These are phyloP conservation scores for Brassica cretica DNA, from an alignment of 345 rosid species.

Conservation along the genomic window DNA sequence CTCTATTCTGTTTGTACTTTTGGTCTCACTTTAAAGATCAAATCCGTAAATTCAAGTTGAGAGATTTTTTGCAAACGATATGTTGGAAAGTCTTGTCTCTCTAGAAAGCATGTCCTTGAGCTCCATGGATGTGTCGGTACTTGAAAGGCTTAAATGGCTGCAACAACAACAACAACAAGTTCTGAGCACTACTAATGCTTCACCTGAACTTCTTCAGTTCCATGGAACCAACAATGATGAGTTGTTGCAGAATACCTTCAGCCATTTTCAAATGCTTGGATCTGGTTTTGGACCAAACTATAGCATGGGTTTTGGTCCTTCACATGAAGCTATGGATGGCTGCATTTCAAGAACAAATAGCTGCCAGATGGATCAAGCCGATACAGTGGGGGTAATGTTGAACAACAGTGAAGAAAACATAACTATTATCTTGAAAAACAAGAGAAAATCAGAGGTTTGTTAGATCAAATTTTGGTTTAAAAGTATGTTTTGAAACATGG, in stretches of 20 bases:
- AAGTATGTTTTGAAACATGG: not conserved
- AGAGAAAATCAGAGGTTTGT: constrained; percentile 55
- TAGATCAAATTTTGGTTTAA: not conserved
- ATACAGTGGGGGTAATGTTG: constrained; percentile 19
- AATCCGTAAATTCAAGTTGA: constrained; percentile 13
- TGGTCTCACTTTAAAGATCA: constrained; percentile 36
- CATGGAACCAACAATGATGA: constrained; percentile 37
- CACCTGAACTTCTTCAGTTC: constrained; percentile 38
- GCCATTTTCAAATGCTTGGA: constrained; percentile 33
- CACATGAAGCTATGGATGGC: constrained; percentile 37
- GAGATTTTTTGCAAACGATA: constrained; percentile 20
- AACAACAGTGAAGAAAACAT: constrained; percentile 30
- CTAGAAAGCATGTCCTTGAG: constrained; percentile 27
- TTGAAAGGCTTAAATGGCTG: constrained; percentile 42
- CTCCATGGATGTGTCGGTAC: constrained; percentile 42
- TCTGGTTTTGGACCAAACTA: constrained; percentile 31
- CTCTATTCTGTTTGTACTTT: constrained; percentile 26
- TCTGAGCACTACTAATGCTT: constrained; percentile 17
- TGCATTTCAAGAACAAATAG: constrained; percentile 46
- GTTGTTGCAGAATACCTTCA: constrained; percentile 35
- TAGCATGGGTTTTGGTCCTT: constrained; percentile 27
- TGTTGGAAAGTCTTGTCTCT: constrained; percentile 40
- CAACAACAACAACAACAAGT: constrained; percentile 41
- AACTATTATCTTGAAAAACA: constrained; percentile 30
- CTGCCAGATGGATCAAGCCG: constrained; percentile 33